Percentiles rank a stretch among this genome's conserved stretches.
Conservation (phyloP, 1,284 basidiomycete genomes). For the Ustilago loliicola region DNA sequence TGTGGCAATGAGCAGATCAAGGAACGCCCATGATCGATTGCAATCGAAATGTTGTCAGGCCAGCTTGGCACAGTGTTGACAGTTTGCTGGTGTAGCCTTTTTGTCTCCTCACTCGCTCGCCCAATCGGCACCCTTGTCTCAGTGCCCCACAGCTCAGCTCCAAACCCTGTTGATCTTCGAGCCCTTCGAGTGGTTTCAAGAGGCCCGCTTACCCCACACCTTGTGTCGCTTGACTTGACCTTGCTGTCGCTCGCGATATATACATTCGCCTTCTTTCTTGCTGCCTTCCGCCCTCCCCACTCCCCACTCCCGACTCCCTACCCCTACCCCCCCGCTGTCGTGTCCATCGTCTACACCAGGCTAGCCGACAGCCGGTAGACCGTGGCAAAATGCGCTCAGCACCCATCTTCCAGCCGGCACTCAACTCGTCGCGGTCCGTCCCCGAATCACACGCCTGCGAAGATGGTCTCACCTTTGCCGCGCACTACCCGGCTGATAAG, state of each 20-base stretch:
- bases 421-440: conserved; percentile 22
- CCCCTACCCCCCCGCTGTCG: background rate
- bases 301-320: background rate
- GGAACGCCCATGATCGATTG: conserved; percentile 1
- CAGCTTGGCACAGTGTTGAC: background rate
- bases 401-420: conserved; percentile 33
- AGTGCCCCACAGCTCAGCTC: background rate
- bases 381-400: conserved; percentile 25
- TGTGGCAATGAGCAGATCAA: background rate
- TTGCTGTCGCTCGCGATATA: background rate
- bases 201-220: conserved; percentile 11
- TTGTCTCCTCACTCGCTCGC: background rate
- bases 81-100: background rate
- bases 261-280: background rate
- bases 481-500: conserved; percentile 30
- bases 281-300: background rate
- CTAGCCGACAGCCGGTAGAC: background rate
- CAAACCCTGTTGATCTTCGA: background rate
- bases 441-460: conserved; percentile 12
- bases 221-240: background rate
- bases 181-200: background rate
- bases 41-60: background rate
- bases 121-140: background rate
- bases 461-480: conserved; percentile 31
- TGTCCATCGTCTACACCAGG: background rate